Percentiles rank a stretch among this genome's conserved stretches.
Conservation (phyloP, 1,139 yeast species). For the Kodamaea sp. region DNA sequence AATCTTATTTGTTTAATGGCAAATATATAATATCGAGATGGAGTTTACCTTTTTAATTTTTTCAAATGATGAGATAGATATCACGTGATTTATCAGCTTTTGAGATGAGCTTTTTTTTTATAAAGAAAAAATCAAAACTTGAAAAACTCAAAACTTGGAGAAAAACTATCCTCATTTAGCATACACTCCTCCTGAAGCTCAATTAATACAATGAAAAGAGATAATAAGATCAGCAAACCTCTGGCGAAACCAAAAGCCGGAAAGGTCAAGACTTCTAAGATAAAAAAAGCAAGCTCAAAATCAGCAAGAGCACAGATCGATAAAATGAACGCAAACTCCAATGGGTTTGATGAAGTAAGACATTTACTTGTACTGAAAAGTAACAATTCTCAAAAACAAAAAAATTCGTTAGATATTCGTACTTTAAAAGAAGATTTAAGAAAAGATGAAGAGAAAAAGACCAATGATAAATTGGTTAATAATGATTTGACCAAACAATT, state of each 20-base stretch:
- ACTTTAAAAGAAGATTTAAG: conserved; percentile 41
- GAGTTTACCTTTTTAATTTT: background rate
- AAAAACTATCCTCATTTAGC: background rate
- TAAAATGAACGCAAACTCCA: conserved; percentile 39
- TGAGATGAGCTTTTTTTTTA: background rate
- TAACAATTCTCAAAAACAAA: conserved; percentile 9
- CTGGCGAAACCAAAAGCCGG: background rate
- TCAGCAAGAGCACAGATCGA: conserved; percentile 39
- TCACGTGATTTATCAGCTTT: conserved; percentile 6
- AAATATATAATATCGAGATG: background rate
- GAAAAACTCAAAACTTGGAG: conserved; percentile 10
- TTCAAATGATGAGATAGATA: background rate
- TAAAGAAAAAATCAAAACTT: conserved; percentile 13
- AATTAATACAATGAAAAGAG: background rate
- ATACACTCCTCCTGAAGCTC: background rate
- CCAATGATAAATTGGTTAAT: conserved; percentile 42
- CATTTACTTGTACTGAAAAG: conserved; percentile 14
- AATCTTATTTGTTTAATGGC: background rate
- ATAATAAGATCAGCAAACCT: background rate
- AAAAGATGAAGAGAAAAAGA: conserved; percentile 35
- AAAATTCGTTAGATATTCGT: conserved; percentile 30
- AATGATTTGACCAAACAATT: conserved; percentile 54
- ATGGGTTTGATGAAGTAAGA: conserved; percentile 37
- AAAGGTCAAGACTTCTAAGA: conserved; percentile 13
- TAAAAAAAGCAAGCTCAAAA: conserved; percentile 23